These are phyloP conservation scores for Effrenium voratum DNA, from an alignment of 73 alveolate species.

Conservation along the genomic window DNA sequence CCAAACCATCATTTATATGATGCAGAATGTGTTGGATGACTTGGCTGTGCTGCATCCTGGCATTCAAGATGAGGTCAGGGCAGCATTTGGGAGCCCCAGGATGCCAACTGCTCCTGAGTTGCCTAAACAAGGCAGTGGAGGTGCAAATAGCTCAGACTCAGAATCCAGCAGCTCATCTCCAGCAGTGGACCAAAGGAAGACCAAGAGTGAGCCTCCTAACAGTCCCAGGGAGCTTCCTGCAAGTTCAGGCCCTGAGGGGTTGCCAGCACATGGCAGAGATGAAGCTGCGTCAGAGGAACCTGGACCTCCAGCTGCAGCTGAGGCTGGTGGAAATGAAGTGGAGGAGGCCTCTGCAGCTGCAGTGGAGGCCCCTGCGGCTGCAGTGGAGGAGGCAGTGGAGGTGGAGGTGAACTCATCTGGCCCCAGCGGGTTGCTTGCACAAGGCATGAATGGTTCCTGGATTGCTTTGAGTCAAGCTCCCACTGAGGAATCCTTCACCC, in stretches of 20 bases:
- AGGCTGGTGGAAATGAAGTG: background rate
- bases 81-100: background rate
- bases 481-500: background rate
- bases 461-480: background rate
- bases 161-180: too few species aligned
- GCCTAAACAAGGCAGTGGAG: too few species aligned
- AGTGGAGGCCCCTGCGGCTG: background rate
- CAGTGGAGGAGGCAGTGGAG: background rate
- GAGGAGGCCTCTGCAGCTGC: background rate
- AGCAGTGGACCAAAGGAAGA: too few species aligned
- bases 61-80: background rate
- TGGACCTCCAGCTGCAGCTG: background rate
- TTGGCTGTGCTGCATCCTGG: background rate
- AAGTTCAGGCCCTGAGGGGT: background rate
- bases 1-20: background rate
- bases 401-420: background rate
- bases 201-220: too few species aligned
- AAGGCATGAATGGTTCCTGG: background rate
- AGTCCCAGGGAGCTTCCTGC: too few species aligned
- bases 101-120: too few species aligned
- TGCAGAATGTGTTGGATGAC: background rate
- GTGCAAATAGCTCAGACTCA: too few species aligned
- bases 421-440: constrained; percentile 43
- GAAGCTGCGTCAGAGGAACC: background rate
- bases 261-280: constrained; percentile 15